Base-by-base conservation (phyloP, 306 rosid genomes). In the Quercus rubra region DNA sequence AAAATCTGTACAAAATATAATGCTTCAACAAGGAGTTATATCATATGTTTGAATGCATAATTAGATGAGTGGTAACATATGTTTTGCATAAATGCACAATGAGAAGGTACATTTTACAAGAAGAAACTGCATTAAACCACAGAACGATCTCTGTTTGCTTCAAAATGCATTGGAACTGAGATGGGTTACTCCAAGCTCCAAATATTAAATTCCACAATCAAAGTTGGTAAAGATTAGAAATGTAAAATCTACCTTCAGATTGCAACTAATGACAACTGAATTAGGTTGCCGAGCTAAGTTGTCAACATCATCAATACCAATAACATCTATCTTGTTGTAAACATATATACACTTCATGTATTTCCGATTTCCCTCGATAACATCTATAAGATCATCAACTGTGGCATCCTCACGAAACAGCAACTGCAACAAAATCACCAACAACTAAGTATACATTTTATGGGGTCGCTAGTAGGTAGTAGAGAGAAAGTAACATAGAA, bases 331-430 rank as follows among this genome's bases (percentile, higher is more conserved):
- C 88, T 96, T 96, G 92, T 96, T 96, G 93, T 96, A 96, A 55
- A 96, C 98, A 85, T 96, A 96, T 31, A 96, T 66, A 86, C 99
- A 93, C 86, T 93, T 96, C 99, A 96, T 93, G 91, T 96, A 96
- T 89, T 96, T 96, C 73, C 99, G 96, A 78, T 96, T 96, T 78
- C 99, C 99, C 87, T 96, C 99, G 83, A 96, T 96, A 35, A 96
- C 98, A 89, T 94, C 99, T 27, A 96, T 96, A 89, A 96, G 94
- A 81, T 96, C 99, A 77, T 96, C 99, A 79, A 93, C 99, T 1
- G 97, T 91, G 63, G 99, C 99, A 83, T 96, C 97, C 93, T 96
- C 99, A 43, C 99, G 98, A 85, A 96, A 96, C 69, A 96, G 91
- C 70, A 96, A 25, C 99, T 96, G 87, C 82, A 90, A 78, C 74